Conservation (phyloP, 805 yeast genomes). For the Lipomyces chichibuensis region DNA sequence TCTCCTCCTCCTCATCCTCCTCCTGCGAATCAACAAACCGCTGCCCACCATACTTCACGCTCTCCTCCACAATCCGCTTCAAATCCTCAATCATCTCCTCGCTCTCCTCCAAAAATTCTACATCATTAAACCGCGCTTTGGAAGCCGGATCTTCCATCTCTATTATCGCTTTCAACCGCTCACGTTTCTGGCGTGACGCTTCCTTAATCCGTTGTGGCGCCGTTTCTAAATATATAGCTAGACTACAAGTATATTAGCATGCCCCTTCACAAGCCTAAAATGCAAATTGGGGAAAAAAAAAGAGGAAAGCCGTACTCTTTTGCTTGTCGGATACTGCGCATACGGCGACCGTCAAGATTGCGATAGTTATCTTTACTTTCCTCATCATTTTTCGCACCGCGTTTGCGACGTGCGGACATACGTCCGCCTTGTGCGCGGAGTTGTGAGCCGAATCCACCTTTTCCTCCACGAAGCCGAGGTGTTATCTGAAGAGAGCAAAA, state of each 20-base stretch:
- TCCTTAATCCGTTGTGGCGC: conserved; percentile 31
- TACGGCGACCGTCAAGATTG: conserved; percentile 50
- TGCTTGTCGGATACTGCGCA: conserved; percentile 46
- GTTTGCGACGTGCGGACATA: conserved; percentile 42
- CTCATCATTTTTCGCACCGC: conserved; percentile 36
- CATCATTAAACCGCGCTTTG: conserved; percentile 46
- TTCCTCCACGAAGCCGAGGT: conserved; percentile 49
- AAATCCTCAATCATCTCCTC: conserved; percentile 48
- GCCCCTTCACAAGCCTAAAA: not conserved
- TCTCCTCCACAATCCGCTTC: conserved; percentile 39
- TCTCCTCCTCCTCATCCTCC: conserved; percentile 5
- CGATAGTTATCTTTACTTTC: conserved; percentile 45
- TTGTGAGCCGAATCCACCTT: conserved; percentile 55
- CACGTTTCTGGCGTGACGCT: conserved; percentile 45
- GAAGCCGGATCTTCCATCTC: conserved; percentile 39
- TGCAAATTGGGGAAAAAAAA: not conserved
- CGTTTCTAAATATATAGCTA: conserved; percentile 30
- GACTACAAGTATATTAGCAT: conserved; percentile 8
- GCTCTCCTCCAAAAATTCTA: conserved; percentile 46
- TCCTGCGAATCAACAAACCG: not conserved
- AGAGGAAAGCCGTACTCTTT: conserved; percentile 42
- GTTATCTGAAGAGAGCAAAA: conserved; percentile 10
- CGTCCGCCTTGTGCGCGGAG: conserved; percentile 49
- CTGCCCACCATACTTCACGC: not conserved
- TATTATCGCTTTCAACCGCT: conserved; percentile 46